Percentiles rank a stretch among this genome's conserved stretches.
phyloP scores from a whole-genome alignment of 305 asterid genomes.

The Coffea humblotiana region DNA sequence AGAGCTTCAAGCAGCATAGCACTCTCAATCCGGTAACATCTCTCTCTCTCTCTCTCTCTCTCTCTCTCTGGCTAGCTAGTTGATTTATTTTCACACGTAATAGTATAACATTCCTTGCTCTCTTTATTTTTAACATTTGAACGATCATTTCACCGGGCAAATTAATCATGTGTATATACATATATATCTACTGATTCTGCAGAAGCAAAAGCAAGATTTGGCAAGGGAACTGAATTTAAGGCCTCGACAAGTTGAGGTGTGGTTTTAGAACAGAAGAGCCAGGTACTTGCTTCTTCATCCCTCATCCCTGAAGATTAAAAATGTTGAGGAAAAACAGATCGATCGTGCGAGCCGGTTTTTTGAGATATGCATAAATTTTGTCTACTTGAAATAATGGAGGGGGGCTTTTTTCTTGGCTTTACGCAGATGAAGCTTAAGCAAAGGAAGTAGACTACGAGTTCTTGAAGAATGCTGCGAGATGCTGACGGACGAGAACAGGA shows the following conservation, averaged over 20 bases:
- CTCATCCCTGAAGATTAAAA: neutral
- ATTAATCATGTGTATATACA: too few relatives aligned
- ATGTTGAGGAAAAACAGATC: too few relatives aligned
- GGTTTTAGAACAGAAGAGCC: conserved; percentile 97
- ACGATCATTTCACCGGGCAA: too few relatives aligned
- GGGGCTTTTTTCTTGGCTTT: neutral
- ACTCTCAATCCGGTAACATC: conserved; percentile 78
- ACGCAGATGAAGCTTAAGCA: conserved; percentile 31
- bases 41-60: too few relatives aligned
- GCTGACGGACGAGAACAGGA: conserved; percentile 26
- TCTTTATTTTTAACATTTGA: too few relatives aligned
- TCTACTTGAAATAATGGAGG: neutral
- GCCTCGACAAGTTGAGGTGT: conserved; percentile 95
- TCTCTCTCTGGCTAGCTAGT: neutral
- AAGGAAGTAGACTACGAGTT: conserved; percentile 30
- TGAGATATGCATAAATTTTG: neutral
- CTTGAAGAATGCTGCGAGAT: conserved; percentile 32
- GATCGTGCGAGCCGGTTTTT: too few relatives aligned
- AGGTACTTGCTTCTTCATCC: conserved; percentile 40
- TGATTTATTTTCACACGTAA: neutral
- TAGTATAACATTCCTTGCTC: too few relatives aligned
- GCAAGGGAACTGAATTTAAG: conserved; percentile 76
- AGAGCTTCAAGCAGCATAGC: conserved; percentile 82
- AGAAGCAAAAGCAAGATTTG: conserved; percentile 93
- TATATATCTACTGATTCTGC: conserved; percentile 16